Evolutionary conservation across 73 alveolate genomes (phyloP), one percentile per base, ranked within the genome.

Genomic region (Paramecium octaurelia): DNA sequence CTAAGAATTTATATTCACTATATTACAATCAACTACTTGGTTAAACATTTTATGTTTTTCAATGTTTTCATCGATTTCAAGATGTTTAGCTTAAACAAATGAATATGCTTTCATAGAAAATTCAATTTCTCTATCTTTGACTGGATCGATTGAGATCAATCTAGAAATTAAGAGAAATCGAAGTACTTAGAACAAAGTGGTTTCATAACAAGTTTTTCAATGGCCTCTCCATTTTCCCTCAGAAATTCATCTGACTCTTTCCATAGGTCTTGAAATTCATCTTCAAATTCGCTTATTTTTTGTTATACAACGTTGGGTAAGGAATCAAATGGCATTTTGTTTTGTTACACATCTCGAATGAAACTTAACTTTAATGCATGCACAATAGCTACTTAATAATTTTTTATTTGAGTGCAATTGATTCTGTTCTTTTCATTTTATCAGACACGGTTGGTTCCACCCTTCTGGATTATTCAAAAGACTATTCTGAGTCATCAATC

Each of bases 151-250:
- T 42, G 46, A 24, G 7, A 80, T 80, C 29, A 80, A 80, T 46
- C 91, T 80, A 9, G 21, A 11, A 7, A n/a, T 7, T 4, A 18
- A 2, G 16, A 44, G 20, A 1, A n/a, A 42, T 80, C 1, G 0
- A 10, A 9, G 23, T 80, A 80, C 91, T 80, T 80, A 5, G 42
- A 42, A 27, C 70, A 42, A 18, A 80, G 50, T 80, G 91, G 91
- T 80, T 80, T 80, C 73, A 80, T 40, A 24, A 80, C 75, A 24
- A 80, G 46, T 35, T 46, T 80, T 80, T 80, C 91, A 43, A 80
- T 44, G 16, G 76, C 91, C 46, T 80, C 91, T 8, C 91, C 91
- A 80, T 80, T 80, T 80, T 80, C 91, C 21, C 43, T 43, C 12
- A 48, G 5, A 21, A 20, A 80, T 43, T 80, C 91, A 31, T 80